Base-by-base conservation (phyloP, 148 eudicot species). In the Talinum fruticosum region DNA sequence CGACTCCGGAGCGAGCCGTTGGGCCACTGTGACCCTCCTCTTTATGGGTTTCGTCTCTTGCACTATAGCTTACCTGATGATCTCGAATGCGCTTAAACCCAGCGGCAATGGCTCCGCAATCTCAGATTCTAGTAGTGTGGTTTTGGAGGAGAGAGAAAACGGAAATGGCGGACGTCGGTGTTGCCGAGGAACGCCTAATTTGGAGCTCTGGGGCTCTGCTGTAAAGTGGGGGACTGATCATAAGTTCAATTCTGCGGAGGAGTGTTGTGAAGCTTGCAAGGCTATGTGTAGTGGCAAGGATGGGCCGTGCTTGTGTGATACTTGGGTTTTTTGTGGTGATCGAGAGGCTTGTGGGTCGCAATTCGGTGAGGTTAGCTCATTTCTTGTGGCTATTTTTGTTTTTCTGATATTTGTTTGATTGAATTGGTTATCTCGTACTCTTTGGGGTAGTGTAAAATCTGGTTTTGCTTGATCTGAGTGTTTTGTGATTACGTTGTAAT, bases 321-420 rank as follows among this genome's bases (percentile, higher is more conserved):
- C 81, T 76, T 91, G 95, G 95, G 95, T 91, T 75, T 91, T 89
- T 84, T 91, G 95, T 74, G 95, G 92, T 51, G 84, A 91, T 83
- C 83, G 72, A n/a, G 57, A 79, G 18, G 87, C 87, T 30, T 91
- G 95, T 78, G 92, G 95, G 2, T 26, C 82, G 26, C 85, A 87
- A 69, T 89, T 87, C 44, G 91, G 95, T 41, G 95, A 91, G 95
- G 95, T 91, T 54, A 84, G 86, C 61, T 71, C 57, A 61, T 19
- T 29, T 72, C 57, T 33, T 4, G 74, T 68, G 5, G 47, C 74
- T 41, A 5, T 29, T 51, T 16, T 37, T 23, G 62, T 69, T 7
- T 41, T 41, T 10, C 8, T 41, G n/a, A 5, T 5, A 0, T 19
- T 7, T 53, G n/a, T 30, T 54, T 78, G 57, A 19, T 75, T 24